A percentile compares a stretch with the other conserved stretches of the same genome.
These are phyloP conservation scores for Phyllosticta ampelicida DNA, from an alignment of 2,329 filamentous ascomycete species.

Conservation along the genomic window DNA sequence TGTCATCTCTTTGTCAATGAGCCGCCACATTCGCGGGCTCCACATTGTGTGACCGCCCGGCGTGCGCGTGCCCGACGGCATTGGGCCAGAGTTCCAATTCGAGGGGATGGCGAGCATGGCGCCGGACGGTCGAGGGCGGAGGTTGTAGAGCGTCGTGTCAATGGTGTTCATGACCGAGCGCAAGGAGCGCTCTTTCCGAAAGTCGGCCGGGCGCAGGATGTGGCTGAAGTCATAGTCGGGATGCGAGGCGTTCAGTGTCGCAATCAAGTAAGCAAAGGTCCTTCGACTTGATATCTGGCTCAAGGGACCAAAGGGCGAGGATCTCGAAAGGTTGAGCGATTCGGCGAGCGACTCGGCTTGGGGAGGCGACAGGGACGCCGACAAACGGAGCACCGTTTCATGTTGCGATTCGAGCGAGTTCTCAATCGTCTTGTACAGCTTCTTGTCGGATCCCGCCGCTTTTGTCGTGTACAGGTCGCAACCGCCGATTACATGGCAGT, in stretches of 20 bases:
- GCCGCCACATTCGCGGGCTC: constrained; percentile 83
- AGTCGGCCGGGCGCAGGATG: constrained; percentile 78
- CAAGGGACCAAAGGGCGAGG: constrained; percentile 84
- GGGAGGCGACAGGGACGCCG: constrained; percentile 77
- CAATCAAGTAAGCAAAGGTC: constrained; percentile 92
- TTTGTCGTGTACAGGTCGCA: constrained; percentile 98
- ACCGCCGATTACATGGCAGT: constrained; percentile 82
- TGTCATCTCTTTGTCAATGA: constrained; percentile 91
- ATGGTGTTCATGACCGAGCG: constrained; percentile 76
- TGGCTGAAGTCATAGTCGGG: constrained; percentile 96
- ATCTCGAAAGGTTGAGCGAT: constrained; percentile 64
- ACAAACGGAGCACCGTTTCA: constrained; percentile 74
- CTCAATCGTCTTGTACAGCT: constrained; percentile 92
- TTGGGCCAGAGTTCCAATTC: constrained; percentile 22
- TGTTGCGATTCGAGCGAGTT: constrained; percentile 84
- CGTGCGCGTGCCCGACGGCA: constrained; percentile 36
- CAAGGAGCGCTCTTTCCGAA: constrained; percentile 71
- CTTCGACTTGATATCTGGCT: constrained; percentile 80
- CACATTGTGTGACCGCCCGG: constrained; percentile 51
- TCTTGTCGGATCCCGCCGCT: constrained; percentile 89
- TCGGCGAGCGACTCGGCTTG: constrained; percentile 58
- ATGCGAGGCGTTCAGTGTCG: constrained; percentile 91
- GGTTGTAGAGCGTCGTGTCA: constrained; percentile 77
- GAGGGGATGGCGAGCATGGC: constrained; percentile 24
- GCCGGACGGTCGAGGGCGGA: constrained; percentile 47